Percentiles rank a stretch among this genome's conserved stretches.
phyloP scores from a whole-genome alignment of 768 basidiomycete species.

The Rhodosporidiobolus sp. region DNA sequence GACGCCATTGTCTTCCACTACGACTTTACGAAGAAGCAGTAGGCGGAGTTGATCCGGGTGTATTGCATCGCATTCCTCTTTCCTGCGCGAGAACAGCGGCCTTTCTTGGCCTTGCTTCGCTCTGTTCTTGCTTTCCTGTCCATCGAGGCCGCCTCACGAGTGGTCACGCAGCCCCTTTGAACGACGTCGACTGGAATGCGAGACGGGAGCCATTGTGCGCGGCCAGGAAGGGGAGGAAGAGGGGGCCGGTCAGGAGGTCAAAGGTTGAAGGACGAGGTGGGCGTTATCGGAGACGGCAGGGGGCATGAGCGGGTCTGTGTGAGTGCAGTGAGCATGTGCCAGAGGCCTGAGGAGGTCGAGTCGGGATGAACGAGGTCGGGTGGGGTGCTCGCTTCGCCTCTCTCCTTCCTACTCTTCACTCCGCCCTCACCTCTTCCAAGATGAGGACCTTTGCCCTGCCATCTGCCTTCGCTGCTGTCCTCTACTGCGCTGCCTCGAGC shows the following conservation, averaged over 20 bases:
- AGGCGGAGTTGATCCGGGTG: neutral
- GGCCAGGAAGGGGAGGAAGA: too few species aligned
- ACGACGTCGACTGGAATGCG: too few species aligned
- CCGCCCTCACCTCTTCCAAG: neutral
- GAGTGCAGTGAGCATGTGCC: neutral
- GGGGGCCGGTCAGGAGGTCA: too few species aligned
- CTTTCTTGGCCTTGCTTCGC: too few species aligned
- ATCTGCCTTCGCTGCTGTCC: slow-evolving; percentile 15
- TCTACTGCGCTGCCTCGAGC: slow-evolving; percentile 34
- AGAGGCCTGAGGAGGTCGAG: neutral
- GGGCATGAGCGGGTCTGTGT: too few species aligned
- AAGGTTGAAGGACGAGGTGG: too few species aligned
- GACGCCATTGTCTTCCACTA: slow-evolving; percentile 66
- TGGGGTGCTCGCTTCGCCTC: neutral
- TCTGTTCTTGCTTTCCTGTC: too few species aligned
- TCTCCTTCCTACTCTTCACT: slow-evolving; percentile 10
- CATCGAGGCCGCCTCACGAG: too few species aligned
- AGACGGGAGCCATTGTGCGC: too few species aligned
- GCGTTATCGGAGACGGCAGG: too few species aligned
- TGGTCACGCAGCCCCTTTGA: too few species aligned
- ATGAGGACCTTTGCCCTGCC: slow-evolving; percentile 14
- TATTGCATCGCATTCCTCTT: neutral
- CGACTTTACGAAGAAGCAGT: slow-evolving; percentile 1
- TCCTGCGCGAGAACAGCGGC: too few species aligned
- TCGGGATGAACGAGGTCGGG: neutral